These are phyloP conservation scores for Cladosporium cucumerinum DNA, from an alignment of 2,329 filamentous ascomycete genomes.

Conservation along the genomic window DNA sequence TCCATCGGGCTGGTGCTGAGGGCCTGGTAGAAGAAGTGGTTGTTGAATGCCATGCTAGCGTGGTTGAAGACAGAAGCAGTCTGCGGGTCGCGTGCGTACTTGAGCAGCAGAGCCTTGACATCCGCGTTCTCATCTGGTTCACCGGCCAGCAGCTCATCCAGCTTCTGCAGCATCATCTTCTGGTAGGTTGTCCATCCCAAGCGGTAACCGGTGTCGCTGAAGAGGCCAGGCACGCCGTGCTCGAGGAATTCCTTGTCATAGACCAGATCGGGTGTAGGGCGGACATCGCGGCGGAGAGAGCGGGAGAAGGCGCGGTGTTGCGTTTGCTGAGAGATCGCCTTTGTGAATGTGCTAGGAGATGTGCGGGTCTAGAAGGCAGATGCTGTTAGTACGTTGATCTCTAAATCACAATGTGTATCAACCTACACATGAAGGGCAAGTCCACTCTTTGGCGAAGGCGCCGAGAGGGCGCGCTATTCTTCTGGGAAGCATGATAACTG, in stretches of 20 bases:
- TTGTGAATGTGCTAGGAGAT: conserved; percentile 17
- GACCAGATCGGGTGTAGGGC: conserved; percentile 42
- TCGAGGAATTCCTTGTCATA: conserved; percentile 45
- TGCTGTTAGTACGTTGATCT: not conserved
- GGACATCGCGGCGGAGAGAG: conserved; percentile 27
- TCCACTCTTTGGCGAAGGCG: conserved; percentile 27
- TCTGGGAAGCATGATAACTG: conserved; percentile 32
- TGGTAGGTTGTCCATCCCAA: conserved; percentile 85
- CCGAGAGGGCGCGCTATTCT: conserved; percentile 27
- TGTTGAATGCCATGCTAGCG: conserved; percentile 95
- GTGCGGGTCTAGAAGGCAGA: conserved; percentile 19
- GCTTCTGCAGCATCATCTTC: conserved; percentile 65
- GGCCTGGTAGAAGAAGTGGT: conserved; percentile 71
- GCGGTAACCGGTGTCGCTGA: conserved; percentile 66
- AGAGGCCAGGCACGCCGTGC: conserved; percentile 65
- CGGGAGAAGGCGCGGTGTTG: conserved; percentile 36
- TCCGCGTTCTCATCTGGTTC: conserved; percentile 58
- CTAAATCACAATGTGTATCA: not conserved
- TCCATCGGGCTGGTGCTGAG: conserved; percentile 25
- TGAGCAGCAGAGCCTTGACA: conserved; percentile 66
- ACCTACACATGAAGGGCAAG: conserved; percentile 31
- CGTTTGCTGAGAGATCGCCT: conserved; percentile 16
- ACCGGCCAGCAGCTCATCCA: conserved; percentile 74
- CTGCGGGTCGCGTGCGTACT: conserved; percentile 73
- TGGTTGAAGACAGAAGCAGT: conserved; percentile 86